Evolutionary conservation across 192 early-diverging fungal genomes (phyloP).

Genomic region (Phycomyces blakesleeanus): DNA sequence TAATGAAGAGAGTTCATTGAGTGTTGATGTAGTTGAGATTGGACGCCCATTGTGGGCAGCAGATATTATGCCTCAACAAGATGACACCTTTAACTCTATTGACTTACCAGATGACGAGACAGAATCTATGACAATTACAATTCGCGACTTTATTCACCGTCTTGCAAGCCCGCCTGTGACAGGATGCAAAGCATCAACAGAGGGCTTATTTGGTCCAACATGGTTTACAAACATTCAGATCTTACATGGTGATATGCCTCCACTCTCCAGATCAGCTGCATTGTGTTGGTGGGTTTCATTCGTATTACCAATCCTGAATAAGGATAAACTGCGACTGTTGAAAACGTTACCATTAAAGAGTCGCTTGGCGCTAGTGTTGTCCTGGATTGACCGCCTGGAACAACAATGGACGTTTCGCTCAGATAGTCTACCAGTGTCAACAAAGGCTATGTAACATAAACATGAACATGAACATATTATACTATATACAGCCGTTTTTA

Average conservation of each 20-base stretch:
- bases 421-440: not conserved
- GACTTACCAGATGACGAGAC: too few relatives aligned
- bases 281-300: constrained; percentile 20
- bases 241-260: constrained; percentile 12
- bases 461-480: too few relatives aligned
- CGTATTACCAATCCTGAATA: constrained; percentile 2
- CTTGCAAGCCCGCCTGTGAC: not conserved
- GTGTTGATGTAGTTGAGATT: not conserved
- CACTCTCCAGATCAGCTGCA: constrained; percentile 6
- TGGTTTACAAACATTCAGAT: constrained; percentile 10
- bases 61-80: not conserved
- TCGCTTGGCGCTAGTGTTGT: constrained; percentile 10
- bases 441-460: too few relatives aligned
- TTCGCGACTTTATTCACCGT: not conserved
- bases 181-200: not conserved
- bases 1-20: not conserved
- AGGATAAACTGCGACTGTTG: constrained; percentile 3
- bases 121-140: too few relatives aligned
- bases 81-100: too few relatives aligned
- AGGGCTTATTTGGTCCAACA: constrained; percentile 11
- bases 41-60: not conserved
- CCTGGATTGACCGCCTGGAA: constrained; percentile 15
- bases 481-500: not conserved
- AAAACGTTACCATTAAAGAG: constrained; percentile 8
- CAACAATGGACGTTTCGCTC: constrained; percentile 7